Evolutionary conservation across 2,329 filamentous ascomycete genomes (phyloP), one percentile per base, ranked within the genome.

Genomic region (Neurospora crassa): DNA sequence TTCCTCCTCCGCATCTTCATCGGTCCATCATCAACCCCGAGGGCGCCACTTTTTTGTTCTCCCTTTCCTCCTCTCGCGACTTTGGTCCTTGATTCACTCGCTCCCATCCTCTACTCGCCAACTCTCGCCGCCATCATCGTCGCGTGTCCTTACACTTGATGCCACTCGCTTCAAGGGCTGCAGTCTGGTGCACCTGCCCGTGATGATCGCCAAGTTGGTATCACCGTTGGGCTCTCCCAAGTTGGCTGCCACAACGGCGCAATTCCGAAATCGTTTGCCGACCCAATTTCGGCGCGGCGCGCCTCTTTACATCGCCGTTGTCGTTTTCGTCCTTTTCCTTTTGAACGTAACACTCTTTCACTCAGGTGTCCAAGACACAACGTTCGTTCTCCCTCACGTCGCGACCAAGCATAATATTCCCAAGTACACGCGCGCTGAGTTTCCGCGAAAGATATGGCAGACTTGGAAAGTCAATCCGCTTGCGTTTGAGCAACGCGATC

Each of bases 401-500:
- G 20, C 68, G 16, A 69, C 63, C 29, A 29, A 53, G 40, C 67
- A 63, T 3, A 59, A 43, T 59, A 40, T 43, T 18, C 73, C 70
- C 18, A 70, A 72, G 45, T 71, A 69, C 37, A 53, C 59, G 68
- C 76, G 75, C 40, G 68, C 40, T 45, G 76, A 77, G 29, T 92
- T 89, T 75, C 91, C 85, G 6, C 84, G 84, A 70, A 93, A 92
- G 80, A 91, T 93, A 74, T 93, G 90, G 91, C 91, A 93, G 79
- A 90, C 88, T 0, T 93, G 91, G 91, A 93, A 92, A 78, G 86
- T 90, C 40, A 86, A 90, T 73, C 88, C 90, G 2, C 82, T 92
- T 42, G 83, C 83, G 2, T 92, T 92, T 76, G 90, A 91, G 73
- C 84, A 89, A 76, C 84, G 87, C 69, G 89, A 92, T 76, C 81